A percentile compares a stretch with the other conserved stretches of the same genome.
These are phyloP conservation scores for Blastomyces silverae DNA, from an alignment of 2,329 filamentous ascomycete genomes.

Conservation along the genomic window DNA sequence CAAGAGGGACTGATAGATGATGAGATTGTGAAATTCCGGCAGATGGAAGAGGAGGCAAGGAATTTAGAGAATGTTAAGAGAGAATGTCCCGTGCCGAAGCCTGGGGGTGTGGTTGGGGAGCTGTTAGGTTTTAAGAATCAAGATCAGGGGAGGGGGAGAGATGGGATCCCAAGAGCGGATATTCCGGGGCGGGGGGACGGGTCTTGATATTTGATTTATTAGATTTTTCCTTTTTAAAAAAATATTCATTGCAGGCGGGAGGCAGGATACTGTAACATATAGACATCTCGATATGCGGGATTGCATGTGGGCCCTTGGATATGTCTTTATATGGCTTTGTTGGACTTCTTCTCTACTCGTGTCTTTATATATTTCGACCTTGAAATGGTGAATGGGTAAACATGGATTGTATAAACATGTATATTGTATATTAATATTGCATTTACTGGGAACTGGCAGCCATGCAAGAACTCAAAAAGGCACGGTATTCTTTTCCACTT, in stretches of 20 bases:
- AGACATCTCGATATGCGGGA: background rate
- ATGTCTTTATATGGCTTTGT: background rate
- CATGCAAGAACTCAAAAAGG: background rate
- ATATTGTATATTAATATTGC: background rate
- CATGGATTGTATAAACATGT: constrained; percentile 1
- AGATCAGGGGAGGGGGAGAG: constrained; percentile 20
- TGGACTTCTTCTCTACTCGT: background rate
- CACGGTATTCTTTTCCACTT: too few relatives aligned
- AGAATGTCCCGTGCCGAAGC: constrained; percentile 91
- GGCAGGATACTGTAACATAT: background rate
- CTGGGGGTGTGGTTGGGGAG: constrained; percentile 67
- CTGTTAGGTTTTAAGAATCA: constrained; percentile 61
- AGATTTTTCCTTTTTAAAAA: too few relatives aligned
- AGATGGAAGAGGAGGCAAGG: constrained; percentile 39
- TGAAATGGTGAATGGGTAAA: background rate
- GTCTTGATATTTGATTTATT: background rate
- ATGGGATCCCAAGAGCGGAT: constrained; percentile 16
- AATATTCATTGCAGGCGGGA: background rate
- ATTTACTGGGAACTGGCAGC: background rate
- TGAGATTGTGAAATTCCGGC: constrained; percentile 41
- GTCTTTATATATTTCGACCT: background rate
- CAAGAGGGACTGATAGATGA: constrained; percentile 23
- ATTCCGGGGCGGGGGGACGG: constrained; percentile 20
- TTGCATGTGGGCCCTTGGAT: background rate
- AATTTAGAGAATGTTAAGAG: constrained; percentile 46